Conservation (phyloP, 805 yeast genomes). For the Cyberlindnera mycetangii region DNA sequence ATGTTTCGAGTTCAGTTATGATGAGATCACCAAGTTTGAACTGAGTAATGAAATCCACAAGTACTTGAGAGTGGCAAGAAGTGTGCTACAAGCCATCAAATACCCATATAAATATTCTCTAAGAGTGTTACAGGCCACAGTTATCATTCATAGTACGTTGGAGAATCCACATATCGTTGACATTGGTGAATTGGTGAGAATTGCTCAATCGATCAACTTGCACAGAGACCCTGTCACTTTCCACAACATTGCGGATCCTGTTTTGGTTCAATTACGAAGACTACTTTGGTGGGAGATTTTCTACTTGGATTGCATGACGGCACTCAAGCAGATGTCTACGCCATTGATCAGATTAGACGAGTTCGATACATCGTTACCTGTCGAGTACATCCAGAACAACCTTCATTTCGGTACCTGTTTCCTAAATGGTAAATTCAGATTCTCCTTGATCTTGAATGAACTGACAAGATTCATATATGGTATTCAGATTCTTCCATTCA, state of each 20-base stretch:
- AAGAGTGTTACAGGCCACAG: conserved; percentile 45
- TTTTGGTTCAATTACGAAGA: conserved; percentile 49
- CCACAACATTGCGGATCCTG: conserved; percentile 46
- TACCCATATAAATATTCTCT: conserved; percentile 45
- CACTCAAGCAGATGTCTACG: conserved; percentile 51
- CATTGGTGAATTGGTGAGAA: conserved; percentile 52
- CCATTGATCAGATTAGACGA: conserved; percentile 53
- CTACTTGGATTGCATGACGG: conserved; percentile 53
- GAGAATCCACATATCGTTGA: conserved; percentile 57
- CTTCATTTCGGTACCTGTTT: conserved; percentile 46
- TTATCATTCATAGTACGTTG: conserved; percentile 47
- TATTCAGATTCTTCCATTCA: conserved; percentile 39
- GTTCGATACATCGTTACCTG: conserved; percentile 56
- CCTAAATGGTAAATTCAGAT: conserved; percentile 52
- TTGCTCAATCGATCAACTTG: conserved; percentile 52
- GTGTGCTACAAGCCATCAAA: conserved; percentile 46
- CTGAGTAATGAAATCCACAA: conserved; percentile 44
- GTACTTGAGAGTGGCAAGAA: conserved; percentile 47
- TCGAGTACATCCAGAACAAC: conserved; percentile 37
- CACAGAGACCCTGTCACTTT: conserved; percentile 59
- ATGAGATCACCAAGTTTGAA: conserved; percentile 29
- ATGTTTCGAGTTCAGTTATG: conserved; percentile 53
- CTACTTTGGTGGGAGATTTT: conserved; percentile 68
- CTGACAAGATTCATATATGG: conserved; percentile 50
- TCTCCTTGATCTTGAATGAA: conserved; percentile 49